Evolutionary conservation across 768 basidiomycete species (phyloP), one percentile per base, ranked within the genome.

Genomic region (Macrocybe gigantea): DNA sequence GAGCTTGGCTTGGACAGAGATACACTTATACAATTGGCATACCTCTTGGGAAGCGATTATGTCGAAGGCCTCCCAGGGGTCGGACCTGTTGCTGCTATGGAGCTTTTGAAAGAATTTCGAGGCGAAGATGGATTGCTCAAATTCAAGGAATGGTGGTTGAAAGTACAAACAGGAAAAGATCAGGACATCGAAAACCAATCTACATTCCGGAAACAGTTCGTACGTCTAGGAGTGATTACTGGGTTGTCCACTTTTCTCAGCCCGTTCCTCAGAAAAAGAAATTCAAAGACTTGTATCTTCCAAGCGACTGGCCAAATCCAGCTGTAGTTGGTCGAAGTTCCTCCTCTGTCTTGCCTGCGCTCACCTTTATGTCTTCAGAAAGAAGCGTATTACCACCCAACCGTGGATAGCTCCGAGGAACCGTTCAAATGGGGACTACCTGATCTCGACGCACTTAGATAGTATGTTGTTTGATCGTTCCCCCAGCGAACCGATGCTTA

Each of bases 391-490:
- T 88, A 88, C 60, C 82, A 93, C 59, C 95, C 95, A 0, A 79
- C 84, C 0, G 88, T 95, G 6, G 93, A 97, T 60, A 79, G 81
- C 35, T 95, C 93, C 1, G 85, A 93, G 47, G 94, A 97, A 53
- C 84, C 88, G 0, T 98, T 99, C 64, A 90, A 92, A 57, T 99
- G 95, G 95, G 93, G 91, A 4, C 70, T 93, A 52, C 92, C 94
- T n/a, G 96, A 98, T 61, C 79, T 99, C 1, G 92, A 96, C 60
- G 93, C 85, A 2, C 77, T 99, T 46, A 82, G 93, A 53, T 66
- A 75, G 91, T 94, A 62, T 47, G 81, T 68, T 38, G 33, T 32
- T 41, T 30, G 15, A 12, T 30, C 29, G 12, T 13, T 7, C 7
- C 37, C 36, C 12, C 33, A 30, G 43, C 7, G 22, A 31, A 33